These are phyloP conservation scores for Castanea crenata DNA, from an alignment of 306 rosid genomes.

Conservation along the genomic window DNA sequence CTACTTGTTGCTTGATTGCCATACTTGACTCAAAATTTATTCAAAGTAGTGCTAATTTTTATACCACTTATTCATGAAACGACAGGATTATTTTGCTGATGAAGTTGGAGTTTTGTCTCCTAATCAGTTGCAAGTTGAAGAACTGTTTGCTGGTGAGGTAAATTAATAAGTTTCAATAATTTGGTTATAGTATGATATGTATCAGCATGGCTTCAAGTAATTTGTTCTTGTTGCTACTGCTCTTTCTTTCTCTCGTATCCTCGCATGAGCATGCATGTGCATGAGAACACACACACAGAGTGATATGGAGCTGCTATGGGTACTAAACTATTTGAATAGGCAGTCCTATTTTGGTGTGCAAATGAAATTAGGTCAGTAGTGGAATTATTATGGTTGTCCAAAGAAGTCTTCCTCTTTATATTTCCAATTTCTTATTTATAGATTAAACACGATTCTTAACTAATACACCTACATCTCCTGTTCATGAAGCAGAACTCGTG, in stretches of 20 bases:
- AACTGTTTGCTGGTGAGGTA: conserved; percentile 89
- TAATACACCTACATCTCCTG: neutral
- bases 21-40: conserved; percentile 11
- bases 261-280: neutral
- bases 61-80: conserved; percentile 14
- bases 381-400: neutral
- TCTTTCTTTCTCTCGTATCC: conserved; percentile 3
- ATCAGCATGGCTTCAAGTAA: conserved; percentile 15
- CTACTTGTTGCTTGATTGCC: neutral
- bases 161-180: conserved; percentile 25
- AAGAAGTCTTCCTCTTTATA: neutral
- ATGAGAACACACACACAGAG: too few relatives aligned
- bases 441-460: neutral
- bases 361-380: neutral
- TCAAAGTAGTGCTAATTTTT: conserved; percentile 12
- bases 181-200: conserved; percentile 1
- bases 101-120: conserved; percentile 94
- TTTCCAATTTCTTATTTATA: neutral
- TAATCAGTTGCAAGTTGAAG: conserved; percentile 69
- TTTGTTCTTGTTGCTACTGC: conserved; percentile 11
- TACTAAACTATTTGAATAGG: neutral
- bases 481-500: too few relatives aligned
- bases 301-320: too few relatives aligned
- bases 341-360: neutral
- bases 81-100: conserved; percentile 83